Evolutionary conservation across 2,329 filamentous ascomycete species (phyloP).

Genomic region (Fusarium sarcochroum): DNA sequence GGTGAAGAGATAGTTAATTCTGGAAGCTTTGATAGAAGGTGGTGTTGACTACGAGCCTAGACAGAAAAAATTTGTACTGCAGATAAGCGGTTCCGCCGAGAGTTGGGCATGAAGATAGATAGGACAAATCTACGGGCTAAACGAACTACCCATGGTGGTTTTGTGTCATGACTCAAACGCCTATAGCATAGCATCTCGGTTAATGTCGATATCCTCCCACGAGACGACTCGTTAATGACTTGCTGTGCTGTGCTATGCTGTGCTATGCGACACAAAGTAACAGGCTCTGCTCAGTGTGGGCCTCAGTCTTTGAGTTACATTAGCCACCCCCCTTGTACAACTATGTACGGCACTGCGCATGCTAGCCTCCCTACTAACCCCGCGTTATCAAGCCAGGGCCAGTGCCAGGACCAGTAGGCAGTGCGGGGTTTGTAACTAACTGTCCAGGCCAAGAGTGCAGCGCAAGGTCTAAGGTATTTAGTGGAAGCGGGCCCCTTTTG

Average conservation of each 20-base stretch:
- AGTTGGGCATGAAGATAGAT: too few relatives aligned
- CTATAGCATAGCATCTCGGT: too few relatives aligned
- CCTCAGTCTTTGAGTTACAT: constrained; percentile 21
- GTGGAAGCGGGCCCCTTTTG: constrained; percentile 41
- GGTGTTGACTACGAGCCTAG: neutral
- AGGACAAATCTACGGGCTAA: too few relatives aligned
- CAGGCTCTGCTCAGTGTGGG: constrained; percentile 12
- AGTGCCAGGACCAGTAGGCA: constrained; percentile 22
- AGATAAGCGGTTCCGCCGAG: too few relatives aligned
- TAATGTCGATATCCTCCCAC: neutral
- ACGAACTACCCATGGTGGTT: too few relatives aligned
- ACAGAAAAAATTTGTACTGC: neutral
- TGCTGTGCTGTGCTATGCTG: neutral
- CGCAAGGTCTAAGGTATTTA: constrained; percentile 36
- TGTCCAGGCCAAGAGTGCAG: neutral
- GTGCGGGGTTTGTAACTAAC: constrained; percentile 40
- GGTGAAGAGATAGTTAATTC: constrained; percentile 31
- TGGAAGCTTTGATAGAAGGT: constrained; percentile 35
- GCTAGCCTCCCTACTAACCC: constrained; percentile 18
- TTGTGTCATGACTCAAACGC: too few relatives aligned
- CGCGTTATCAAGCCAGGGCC: constrained; percentile 35
- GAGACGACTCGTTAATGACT: neutral
- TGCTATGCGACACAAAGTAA: neutral
- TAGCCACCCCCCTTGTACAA: constrained; percentile 23
- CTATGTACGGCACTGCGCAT: constrained; percentile 15